Conservation (phyloP, 108 stramenopile species). For the Skeletonema grethae region DNA sequence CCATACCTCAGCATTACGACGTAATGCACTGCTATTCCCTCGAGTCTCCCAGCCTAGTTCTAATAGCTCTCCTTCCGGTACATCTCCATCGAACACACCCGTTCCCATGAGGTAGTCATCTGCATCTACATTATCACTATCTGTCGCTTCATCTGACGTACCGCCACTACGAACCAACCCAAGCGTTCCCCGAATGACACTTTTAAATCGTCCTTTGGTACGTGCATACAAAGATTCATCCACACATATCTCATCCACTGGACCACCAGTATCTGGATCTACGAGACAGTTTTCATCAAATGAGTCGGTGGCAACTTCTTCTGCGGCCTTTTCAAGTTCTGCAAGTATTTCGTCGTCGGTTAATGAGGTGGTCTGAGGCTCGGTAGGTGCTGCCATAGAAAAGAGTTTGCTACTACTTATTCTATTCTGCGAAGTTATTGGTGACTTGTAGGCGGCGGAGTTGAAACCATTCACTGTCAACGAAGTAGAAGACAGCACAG, state of each 20-base stretch:
- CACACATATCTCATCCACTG: slow-evolving; percentile 66
- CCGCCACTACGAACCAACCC: slow-evolving; percentile 49
- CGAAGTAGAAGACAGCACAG: neutral
- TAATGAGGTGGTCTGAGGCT: neutral
- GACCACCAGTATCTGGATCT: slow-evolving; percentile 51
- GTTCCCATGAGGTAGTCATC: slow-evolving; percentile 30
- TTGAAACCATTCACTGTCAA: neutral
- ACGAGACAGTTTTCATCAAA: slow-evolving; percentile 76
- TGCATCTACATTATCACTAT: slow-evolving; percentile 3
- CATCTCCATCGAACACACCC: slow-evolving; percentile 38
- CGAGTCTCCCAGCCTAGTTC: slow-evolving; percentile 82
- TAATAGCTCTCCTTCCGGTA: slow-evolving; percentile 70
- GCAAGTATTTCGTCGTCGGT: slow-evolving; percentile 31
- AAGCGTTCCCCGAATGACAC: slow-evolving; percentile 56
- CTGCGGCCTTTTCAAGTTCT: slow-evolving; percentile 64
- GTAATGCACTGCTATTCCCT: slow-evolving; percentile 60
- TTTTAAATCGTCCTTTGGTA: slow-evolving; percentile 59
- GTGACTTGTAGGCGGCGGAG: neutral
- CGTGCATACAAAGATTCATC: slow-evolving; percentile 61
- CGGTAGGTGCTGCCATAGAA: neutral
- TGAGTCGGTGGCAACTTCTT: slow-evolving; percentile 53
- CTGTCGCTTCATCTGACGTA: neutral
- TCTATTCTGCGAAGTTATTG: neutral
- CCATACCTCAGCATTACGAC: slow-evolving; percentile 88
- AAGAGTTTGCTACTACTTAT: neutral